Evolutionary conservation across 805 yeast genomes (phyloP).

Genomic region (Tetrapisispora nanseiensis): DNA sequence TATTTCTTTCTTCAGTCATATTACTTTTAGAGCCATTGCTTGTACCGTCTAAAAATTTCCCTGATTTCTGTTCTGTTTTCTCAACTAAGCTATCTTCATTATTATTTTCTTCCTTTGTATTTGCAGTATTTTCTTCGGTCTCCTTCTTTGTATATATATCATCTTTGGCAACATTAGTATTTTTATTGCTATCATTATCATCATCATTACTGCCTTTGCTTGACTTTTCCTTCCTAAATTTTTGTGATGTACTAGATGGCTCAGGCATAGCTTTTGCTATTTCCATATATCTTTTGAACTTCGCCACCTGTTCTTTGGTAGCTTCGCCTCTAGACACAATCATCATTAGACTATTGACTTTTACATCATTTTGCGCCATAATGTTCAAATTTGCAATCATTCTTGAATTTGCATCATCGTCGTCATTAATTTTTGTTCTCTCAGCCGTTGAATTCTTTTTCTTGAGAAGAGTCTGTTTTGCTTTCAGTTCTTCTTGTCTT

Average conservation of each 20-base stretch:
- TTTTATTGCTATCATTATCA: not conserved
- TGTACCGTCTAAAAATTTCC: too few species aligned
- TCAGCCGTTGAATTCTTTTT: slow-evolving; percentile 9
- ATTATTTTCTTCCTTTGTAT: not conserved
- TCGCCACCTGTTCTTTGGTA: slow-evolving; percentile 54
- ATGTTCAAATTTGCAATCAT: slow-evolving; percentile 80
- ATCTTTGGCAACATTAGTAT: not conserved
- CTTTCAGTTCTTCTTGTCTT: not conserved
- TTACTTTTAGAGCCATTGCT: too few species aligned
- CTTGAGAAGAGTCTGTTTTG: slow-evolving; percentile 4
- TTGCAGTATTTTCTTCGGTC: not conserved
- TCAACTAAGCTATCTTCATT: not conserved
- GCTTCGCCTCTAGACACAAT: slow-evolving; percentile 81
- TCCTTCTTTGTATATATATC: not conserved
- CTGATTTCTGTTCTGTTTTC: too few species aligned
- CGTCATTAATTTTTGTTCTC: not conserved
- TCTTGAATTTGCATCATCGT: slow-evolving; percentile 47
- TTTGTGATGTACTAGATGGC: slow-evolving; percentile 23
- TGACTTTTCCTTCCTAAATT: not conserved
- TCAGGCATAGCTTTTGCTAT: slow-evolving; percentile 69
- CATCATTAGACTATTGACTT: slow-evolving; percentile 65
- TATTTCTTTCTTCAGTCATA: too few species aligned
- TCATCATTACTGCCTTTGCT: slow-evolving; percentile 1
- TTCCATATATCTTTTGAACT: slow-evolving; percentile 72
- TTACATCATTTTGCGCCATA: slow-evolving; percentile 65